Evolutionary conservation across 768 basidiomycete genomes (phyloP), one percentile per base, ranked within the genome.

Genomic region (Suillus spraguei): DNA sequence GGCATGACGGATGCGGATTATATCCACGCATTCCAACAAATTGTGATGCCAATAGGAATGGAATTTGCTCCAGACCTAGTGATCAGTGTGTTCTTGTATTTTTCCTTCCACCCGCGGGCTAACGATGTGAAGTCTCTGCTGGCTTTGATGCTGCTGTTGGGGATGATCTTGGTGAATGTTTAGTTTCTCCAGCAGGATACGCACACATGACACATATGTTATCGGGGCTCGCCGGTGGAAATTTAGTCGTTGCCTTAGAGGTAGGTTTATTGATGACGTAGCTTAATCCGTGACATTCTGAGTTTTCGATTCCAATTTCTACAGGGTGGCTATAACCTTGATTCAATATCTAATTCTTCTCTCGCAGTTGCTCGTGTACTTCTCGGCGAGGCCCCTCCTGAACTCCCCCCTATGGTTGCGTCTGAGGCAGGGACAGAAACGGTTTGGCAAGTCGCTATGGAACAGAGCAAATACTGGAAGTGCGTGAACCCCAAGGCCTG

Each of bases 121-220:
- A 14, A 22, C 38, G 39, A 14, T 22, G 41, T n/a, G 24, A 71
- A 99, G 97, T 99, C 70, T 98, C 97, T 9, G 95, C 97, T 20
- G 97, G 97, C 4, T 99, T 98, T 71, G 97, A 99, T 71, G 97
- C 97, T 10, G 97, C 97, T 1, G 85, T 83, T 35, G 97, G 97
- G 4, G 97, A 99, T 70, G 87, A 88, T 42, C 83, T 99, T 5
- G 97, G 97, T 41, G 91, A 90, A 77, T 98, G 96, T 69, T 81
- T 87, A 67, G 96, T 99, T 64, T 85, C 92, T 5, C 97, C 97
- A 1, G 85, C 88, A 20, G 97, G 96, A 5, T 99, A 95, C 74
- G 95, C 95, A 0, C 97, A 99, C 69, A 99, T 99, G 96, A 97
- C 97, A 7, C 92, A 98, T 71, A 97, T 99, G 94, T 82, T 99